A percentile compares a stretch with the other conserved stretches of the same genome.
Conservation (phyloP, 176 grass and related monocot species). For the Avena insularis region DNA sequence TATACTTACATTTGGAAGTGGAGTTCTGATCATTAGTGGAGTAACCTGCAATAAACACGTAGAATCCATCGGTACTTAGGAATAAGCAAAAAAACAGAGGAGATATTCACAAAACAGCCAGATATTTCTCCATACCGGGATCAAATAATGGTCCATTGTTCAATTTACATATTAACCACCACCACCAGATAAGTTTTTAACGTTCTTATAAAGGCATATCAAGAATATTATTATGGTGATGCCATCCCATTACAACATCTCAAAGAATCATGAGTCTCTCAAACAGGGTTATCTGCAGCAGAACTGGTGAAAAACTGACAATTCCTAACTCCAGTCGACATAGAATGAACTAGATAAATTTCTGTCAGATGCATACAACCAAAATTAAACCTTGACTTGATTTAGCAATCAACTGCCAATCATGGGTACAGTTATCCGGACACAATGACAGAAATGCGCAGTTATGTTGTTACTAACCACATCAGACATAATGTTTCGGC, state of each 20-base stretch:
- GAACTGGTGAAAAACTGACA: background rate
- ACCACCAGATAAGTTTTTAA: background rate
- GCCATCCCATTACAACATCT: background rate
- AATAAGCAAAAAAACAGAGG: conserved; percentile 11
- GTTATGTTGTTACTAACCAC: conserved; percentile 27
- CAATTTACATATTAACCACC: background rate
- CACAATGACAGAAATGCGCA: background rate
- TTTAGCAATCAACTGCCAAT: background rate
- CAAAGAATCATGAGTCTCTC: background rate
- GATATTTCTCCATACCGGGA: background rate
- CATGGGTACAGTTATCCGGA: background rate
- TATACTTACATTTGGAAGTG: conserved; percentile 33
- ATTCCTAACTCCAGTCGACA: background rate
- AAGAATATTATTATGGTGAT: background rate
- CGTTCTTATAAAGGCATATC: background rate
- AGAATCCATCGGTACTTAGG: background rate
- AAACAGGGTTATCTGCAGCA: background rate
- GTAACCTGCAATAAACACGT: conserved; percentile 13
- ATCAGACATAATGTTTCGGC: conserved; percentile 36
- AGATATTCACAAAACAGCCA: background rate
- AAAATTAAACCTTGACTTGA: conserved; percentile 5
- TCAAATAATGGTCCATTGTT: background rate
- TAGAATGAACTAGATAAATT: background rate
- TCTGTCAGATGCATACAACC: background rate
- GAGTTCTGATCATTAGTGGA: conserved; percentile 19